Percentiles rank a stretch among this genome's conserved stretches.
Evolutionary conservation across 768 basidiomycete genomes (phyloP).

Genomic region (Psilocybe tampanensis): DNA sequence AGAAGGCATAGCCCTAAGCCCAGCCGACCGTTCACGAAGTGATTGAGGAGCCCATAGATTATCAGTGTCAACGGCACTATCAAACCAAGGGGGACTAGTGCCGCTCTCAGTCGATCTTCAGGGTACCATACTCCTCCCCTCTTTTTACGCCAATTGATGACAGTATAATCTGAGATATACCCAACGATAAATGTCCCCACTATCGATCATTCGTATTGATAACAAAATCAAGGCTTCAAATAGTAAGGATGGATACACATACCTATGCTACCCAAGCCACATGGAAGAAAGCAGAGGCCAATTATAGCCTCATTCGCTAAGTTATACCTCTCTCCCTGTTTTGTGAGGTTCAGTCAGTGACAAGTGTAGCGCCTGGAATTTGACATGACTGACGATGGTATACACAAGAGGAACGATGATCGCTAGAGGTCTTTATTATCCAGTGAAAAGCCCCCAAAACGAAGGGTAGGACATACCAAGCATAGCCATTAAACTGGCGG

Average conservation of each 20-base stretch:
- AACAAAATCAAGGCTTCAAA: neutral
- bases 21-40: conserved; percentile 47
- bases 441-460: neutral
- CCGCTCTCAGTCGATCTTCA: conserved; percentile 66
- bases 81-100: conserved; percentile 45
- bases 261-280: conserved; percentile 64
- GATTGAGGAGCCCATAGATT: conserved; percentile 49
- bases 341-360: neutral
- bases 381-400: conserved; percentile 52
- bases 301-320: conserved; percentile 59
- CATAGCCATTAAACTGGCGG: conserved; percentile 14
- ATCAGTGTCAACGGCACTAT: conserved; percentile 58
- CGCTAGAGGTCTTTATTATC: conserved; percentile 26
- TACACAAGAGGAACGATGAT: conserved; percentile 65
- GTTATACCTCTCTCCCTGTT: conserved; percentile 60
- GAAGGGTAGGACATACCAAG: conserved; percentile 12
- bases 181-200: conserved; percentile 19
- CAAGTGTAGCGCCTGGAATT: neutral
- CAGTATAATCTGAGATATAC: conserved; percentile 53
- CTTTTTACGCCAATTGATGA: conserved; percentile 48
- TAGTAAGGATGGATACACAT: conserved; percentile 15
- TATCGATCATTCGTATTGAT: neutral
- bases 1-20: conserved; percentile 55
- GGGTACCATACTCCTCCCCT: conserved; percentile 65
- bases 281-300: conserved; percentile 61